phyloP scores from a whole-genome alignment of 306 rosid species.

The Acmispon strigosus region DNA sequence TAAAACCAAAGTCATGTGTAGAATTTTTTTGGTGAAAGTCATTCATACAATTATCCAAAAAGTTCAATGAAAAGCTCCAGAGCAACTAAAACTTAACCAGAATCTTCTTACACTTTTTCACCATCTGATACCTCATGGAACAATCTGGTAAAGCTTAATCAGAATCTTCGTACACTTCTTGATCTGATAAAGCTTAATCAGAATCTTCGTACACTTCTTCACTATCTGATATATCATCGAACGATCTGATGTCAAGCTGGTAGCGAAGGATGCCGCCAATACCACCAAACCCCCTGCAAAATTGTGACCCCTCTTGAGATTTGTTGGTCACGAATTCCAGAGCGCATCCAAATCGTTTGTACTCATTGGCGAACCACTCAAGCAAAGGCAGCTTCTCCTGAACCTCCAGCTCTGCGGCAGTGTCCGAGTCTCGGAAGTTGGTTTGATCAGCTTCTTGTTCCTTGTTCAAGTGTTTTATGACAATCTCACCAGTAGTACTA shows the following conservation, averaged over 20 bases:
- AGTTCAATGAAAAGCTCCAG: background rate
- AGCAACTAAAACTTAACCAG: background rate
- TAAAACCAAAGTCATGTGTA: background rate
- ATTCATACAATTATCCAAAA: conserved; percentile 5
- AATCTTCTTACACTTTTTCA: too few relatives aligned
- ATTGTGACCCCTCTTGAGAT: conserved; percentile 91
- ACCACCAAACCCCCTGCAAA: conserved; percentile 90
- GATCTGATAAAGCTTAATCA: conserved; percentile 56
- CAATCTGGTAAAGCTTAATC: conserved; percentile 23
- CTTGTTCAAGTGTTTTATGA: conserved; percentile 68
- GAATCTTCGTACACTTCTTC: conserved; percentile 51
- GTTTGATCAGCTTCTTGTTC: conserved; percentile 57
- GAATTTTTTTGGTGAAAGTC: conserved; percentile 24
- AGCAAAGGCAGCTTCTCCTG: conserved; percentile 73
- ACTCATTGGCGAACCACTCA: conserved; percentile 92
- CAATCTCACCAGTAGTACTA: conserved; percentile 43
- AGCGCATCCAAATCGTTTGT: conserved; percentile 63
- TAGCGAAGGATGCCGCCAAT: conserved; percentile 89
- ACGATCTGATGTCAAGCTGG: conserved; percentile 83
- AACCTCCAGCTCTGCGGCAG: conserved; percentile 56
- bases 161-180: conserved; percentile 53
- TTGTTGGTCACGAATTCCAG: conserved; percentile 87
- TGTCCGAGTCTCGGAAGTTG: conserved; percentile 49
- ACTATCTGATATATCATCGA: conserved; percentile 66
- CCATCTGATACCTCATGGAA: too few relatives aligned